Evolutionary conservation across 345 rosid genomes (phyloP).

Genomic region (Pistacia atlantica): DNA sequence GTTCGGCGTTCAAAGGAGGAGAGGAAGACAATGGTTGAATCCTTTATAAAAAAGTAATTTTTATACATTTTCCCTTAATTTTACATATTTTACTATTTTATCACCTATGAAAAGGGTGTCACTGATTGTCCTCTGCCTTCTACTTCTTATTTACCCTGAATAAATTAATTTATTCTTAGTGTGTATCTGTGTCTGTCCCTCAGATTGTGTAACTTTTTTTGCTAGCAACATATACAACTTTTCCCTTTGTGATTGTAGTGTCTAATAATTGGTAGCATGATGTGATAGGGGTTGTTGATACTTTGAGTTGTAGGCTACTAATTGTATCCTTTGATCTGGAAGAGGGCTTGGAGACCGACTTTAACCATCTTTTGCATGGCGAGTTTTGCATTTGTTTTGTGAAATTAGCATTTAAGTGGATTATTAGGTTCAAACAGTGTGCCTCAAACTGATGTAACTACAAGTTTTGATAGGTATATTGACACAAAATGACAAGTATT

Average conservation of each 20-base stretch:
- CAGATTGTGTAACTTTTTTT: background rate
- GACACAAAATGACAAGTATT: background rate
- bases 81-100: constrained; percentile 17
- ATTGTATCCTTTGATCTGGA: background rate
- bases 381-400: background rate
- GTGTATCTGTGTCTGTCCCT: background rate
- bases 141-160: background rate
- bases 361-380: background rate
- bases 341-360: background rate
- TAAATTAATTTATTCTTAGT: background rate
- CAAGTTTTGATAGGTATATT: background rate
- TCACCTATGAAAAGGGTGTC: background rate
- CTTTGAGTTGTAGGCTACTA: background rate
- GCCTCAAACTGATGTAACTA: background rate
- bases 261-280: background rate
- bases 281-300: background rate
- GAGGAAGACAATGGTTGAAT: constrained; percentile 80
- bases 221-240: background rate
- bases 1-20: constrained; percentile 93
- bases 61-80: constrained; percentile 5
- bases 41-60: constrained; percentile 82
- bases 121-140: background rate
- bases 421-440: background rate
- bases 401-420: background rate
- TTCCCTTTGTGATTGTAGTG: background rate